Evolutionary conservation across 2,329 filamentous ascomycete species (phyloP).

Genomic region (Ceratocystis cacaofunesta): DNA sequence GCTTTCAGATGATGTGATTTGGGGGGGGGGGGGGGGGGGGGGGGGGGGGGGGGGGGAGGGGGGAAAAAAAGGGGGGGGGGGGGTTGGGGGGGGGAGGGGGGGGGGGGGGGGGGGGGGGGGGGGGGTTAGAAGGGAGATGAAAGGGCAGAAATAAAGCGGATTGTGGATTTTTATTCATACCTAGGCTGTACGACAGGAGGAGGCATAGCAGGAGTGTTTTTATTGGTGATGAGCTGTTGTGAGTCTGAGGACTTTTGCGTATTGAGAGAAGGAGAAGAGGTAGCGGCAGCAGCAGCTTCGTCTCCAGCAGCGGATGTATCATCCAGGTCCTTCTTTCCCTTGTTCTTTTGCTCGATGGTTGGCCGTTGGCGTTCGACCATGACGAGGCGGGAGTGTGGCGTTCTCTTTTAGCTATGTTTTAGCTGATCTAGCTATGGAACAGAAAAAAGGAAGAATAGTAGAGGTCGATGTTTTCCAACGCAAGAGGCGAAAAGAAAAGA

Average conservation of each 20-base stretch:
- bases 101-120: neutral
- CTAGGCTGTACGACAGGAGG: neutral
- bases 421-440: neutral
- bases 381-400: neutral
- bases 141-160: neutral
- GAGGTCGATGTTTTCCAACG: neutral
- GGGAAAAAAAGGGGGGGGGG: too few species aligned
- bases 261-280: neutral
- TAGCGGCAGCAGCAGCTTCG: neutral
- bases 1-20: neutral
- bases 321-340: neutral
- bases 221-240: neutral
- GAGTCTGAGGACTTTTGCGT: neutral
- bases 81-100: neutral
- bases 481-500: neutral
- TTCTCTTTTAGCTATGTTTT: neutral
- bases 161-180: neutral
- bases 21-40: neutral
- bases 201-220: neutral
- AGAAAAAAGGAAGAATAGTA: neutral
- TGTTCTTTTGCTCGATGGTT: neutral
- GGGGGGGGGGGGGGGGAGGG: neutral
- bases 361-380: neutral
- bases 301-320: neutral
- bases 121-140: neutral